Conservation (phyloP, 1,284 basidiomycete genomes). For the Ceratorhiza oryzae-sativae region DNA sequence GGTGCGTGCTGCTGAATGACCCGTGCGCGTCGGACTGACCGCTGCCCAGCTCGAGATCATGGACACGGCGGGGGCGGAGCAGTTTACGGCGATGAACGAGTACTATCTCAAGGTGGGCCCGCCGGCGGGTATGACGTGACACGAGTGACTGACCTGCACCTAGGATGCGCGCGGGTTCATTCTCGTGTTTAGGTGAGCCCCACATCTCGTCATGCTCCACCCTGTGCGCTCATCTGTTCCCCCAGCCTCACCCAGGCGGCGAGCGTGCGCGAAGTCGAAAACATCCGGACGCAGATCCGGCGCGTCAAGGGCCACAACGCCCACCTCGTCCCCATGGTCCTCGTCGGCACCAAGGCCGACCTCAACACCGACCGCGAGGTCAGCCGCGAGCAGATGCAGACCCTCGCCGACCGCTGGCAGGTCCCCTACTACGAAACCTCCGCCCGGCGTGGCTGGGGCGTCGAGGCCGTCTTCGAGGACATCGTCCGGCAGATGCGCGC, state of each 20-base stretch:
- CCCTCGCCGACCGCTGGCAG: conserved; percentile 72
- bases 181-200: conserved; percentile 75
- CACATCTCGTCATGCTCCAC: conserved; percentile 16
- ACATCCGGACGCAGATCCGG: conserved; percentile 79
- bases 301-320: conserved; percentile 70
- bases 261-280: conserved; percentile 77
- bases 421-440: conserved; percentile 86
- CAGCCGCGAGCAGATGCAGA: conserved; percentile 66
- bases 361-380: conserved; percentile 84
- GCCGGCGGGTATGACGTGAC: not conserved
- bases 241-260: conserved; percentile 77
- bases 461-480: conserved; percentile 79
- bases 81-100: conserved; percentile 80
- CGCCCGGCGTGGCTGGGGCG: conserved; percentile 81
- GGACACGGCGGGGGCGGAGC: conserved; percentile 91
- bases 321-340: conserved; percentile 72
- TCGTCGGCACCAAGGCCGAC: conserved; percentile 90
- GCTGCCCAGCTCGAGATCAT: conserved; percentile 72
- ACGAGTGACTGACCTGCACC: not conserved
- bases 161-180: conserved; percentile 72
- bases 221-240: not conserved
- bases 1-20: conserved; percentile 51
- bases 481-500: conserved; percentile 75
- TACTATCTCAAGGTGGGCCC: conserved; percentile 72
- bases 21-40: not conserved